Base-by-base conservation (phyloP, 805 yeast genomes). In the Tetrapisispora phaffii region DNA sequence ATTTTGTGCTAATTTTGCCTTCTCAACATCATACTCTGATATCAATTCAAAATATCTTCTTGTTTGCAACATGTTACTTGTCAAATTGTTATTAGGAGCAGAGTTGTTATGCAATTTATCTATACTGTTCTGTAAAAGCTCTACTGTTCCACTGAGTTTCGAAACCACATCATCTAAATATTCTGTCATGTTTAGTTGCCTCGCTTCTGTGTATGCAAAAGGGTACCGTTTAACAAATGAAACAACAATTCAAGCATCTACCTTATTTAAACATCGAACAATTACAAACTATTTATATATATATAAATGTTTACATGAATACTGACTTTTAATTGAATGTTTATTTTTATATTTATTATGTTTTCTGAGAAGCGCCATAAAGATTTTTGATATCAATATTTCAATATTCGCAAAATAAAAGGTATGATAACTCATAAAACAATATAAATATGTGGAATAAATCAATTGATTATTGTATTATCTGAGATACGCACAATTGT, bases 21-120 rank as follows among this genome's bases (percentile, higher is more conserved):
- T 47, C 40, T 61, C 62, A 23, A 63, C 59, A 38, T 63, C 67
- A 44, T 59, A 63, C 26, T 60, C 66, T 13, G 66, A 56, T 13
- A 60, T 53, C 28, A 63, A 48, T 41, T 56, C 59, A 39, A 57
- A 60, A 7, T 55, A 59, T 39, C 62, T 54, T 31, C 51, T 53
- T 1, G 57, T 53, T 45, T 57, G 54, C 13, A 62, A 45, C 53
- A 59, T 48, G 9, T 51, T 54, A 17, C 46, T 47, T 0, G 61
- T 53, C 26, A 62, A 44, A 28, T 52, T 48, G 21, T 49, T 52
- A 39, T 57, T 58, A 13, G 54, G 47, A 31, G 49, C 46, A 5
- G 59, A 48, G 23, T 53, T 48, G 7, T 28, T 42, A 36, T 52
- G 45, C 34, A 60, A 34, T 12, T 44, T 47, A 13, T 44, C 49